Conservation (phyloP, 2,329 filamentous ascomycete species). For the Fusarium sp. region DNA sequence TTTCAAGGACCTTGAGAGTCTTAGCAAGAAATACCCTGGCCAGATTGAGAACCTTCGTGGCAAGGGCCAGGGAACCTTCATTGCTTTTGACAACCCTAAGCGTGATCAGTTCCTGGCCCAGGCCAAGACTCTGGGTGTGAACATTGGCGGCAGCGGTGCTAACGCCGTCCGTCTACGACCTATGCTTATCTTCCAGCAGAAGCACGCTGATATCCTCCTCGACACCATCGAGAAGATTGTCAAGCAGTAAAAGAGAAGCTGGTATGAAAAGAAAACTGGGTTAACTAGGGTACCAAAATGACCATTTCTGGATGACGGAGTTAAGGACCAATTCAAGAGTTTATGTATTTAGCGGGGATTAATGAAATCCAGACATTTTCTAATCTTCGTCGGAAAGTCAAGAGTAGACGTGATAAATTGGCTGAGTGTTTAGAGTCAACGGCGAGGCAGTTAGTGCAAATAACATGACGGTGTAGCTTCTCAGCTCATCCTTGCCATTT, state of each 20-base stretch:
- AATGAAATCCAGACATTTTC: slow-evolving; percentile 1
- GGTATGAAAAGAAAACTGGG: background rate
- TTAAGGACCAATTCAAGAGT: slow-evolving; percentile 16
- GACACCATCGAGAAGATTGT: slow-evolving; percentile 82
- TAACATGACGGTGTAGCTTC: background rate
- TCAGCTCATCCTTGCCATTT: background rate
- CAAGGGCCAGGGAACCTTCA: slow-evolving; percentile 89
- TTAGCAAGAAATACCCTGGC: slow-evolving; percentile 77
- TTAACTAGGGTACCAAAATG: slow-evolving; percentile 1
- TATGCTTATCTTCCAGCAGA: slow-evolving; percentile 93
- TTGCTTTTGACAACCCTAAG: slow-evolving; percentile 87
- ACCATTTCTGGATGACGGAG: slow-evolving; percentile 16
- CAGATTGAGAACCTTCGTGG: slow-evolving; percentile 87
- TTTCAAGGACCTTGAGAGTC: slow-evolving; percentile 73
- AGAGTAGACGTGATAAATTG: background rate
- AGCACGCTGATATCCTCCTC: slow-evolving; percentile 87
- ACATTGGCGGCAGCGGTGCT: slow-evolving; percentile 85
- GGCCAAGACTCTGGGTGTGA: slow-evolving; percentile 84
- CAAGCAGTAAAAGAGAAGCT: slow-evolving; percentile 51
- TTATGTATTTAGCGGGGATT: slow-evolving; percentile 14
- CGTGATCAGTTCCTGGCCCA: slow-evolving; percentile 82
- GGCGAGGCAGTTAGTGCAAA: background rate
- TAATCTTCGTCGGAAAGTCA: background rate
- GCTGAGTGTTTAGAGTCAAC: background rate
- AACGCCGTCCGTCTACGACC: slow-evolving; percentile 82